Evolutionary conservation across 257 asterid species (phyloP).

Genomic region (Solanum acaule): DNA sequence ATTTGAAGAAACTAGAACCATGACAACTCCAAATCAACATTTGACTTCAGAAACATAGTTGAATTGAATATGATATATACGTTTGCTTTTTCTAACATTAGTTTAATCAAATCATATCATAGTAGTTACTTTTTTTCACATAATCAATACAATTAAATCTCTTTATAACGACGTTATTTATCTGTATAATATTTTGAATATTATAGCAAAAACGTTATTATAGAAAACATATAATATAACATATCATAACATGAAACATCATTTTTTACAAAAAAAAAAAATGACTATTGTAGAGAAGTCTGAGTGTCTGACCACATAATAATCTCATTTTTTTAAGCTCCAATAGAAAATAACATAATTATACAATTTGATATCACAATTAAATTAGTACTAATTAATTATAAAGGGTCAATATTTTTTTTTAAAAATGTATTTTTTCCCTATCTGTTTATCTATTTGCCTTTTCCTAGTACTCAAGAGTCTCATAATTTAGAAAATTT

Average conservation of each 20-base stretch:
- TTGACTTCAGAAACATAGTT: not conserved
- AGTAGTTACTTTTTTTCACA: not conserved
- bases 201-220: not conserved
- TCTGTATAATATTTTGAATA: not conserved
- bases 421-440: not conserved
- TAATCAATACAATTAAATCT: not conserved
- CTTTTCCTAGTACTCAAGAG: not conserved
- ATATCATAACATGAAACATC: not conserved
- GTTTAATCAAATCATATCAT: not conserved
- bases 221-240: not conserved
- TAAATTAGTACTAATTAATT: not conserved
- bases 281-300: too few relatives aligned
- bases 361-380: not conserved
- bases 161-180: rapidly evolving
- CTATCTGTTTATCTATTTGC: not conserved
- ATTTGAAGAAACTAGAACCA: not conserved
- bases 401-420: not conserved
- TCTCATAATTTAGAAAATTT: not conserved
- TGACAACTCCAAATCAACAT: not conserved
- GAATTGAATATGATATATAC: not conserved
- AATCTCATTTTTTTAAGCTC: not conserved
- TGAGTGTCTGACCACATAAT: not conserved
- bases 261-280: not conserved
- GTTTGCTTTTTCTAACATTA: not conserved
- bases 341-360: not conserved